Conservation (phyloP, 495 filamentous ascomycete genomes). For the Pseudevernia furfuracea region DNA sequence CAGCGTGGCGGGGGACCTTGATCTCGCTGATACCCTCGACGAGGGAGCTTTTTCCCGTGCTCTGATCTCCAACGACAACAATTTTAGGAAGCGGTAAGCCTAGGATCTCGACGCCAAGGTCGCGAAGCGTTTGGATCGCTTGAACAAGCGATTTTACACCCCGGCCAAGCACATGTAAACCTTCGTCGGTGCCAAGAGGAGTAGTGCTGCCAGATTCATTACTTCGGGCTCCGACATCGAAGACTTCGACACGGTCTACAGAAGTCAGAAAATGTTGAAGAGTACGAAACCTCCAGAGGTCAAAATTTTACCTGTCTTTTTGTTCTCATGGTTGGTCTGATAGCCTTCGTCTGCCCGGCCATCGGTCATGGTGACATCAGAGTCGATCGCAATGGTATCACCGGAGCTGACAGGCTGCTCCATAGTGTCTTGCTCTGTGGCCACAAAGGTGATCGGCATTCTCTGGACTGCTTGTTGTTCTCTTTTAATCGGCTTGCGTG, state of each 20-base stretch:
- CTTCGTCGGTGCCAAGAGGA: not conserved
- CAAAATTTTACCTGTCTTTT: not conserved
- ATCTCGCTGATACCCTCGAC: slow-evolving; percentile 78
- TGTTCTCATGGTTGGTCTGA: not conserved
- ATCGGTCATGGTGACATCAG: slow-evolving; percentile 8
- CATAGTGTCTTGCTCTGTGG: not conserved
- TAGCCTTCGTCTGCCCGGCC: not conserved
- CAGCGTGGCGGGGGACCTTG: slow-evolving; percentile 58
- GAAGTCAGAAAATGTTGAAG: not conserved
- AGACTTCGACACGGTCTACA: not conserved
- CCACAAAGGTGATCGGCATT: not conserved
- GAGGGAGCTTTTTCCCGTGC: slow-evolving; percentile 69
- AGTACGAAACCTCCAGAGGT: too few relatives aligned
- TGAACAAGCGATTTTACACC: slow-evolving; percentile 40
- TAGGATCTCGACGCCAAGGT: slow-evolving; percentile 45
- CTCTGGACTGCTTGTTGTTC: not conserved
- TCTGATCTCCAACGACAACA: slow-evolving; percentile 74
- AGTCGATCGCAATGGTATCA: slow-evolving; percentile 13
- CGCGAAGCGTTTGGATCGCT: slow-evolving; percentile 41
- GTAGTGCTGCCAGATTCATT: not conserved
- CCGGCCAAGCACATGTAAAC: slow-evolving; percentile 31
- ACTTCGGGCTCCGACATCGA: not conserved
- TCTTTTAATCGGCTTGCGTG: slow-evolving; percentile 11
- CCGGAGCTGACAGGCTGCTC: slow-evolving; percentile 11
- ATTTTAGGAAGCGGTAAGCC: slow-evolving; percentile 63